Evolutionary conservation across 1,139 yeast genomes (phyloP), one percentile per base, ranked within the genome.

Genomic region (Blastobotrys indianensis): DNA sequence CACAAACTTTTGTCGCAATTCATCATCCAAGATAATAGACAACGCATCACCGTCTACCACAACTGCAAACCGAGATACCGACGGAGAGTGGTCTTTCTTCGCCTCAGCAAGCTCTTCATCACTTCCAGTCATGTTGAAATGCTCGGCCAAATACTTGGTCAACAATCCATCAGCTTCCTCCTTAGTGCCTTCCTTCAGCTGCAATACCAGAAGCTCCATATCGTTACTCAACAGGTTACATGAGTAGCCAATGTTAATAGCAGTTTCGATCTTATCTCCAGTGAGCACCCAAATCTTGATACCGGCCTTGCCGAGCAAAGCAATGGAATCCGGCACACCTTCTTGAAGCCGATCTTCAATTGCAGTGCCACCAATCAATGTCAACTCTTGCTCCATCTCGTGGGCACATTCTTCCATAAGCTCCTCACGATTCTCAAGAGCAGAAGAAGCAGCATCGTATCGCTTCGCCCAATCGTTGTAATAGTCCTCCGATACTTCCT

Each of bases 251-350:
- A 90, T 90, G 61, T 90, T 90, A 59, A 90, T 88, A 10, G 97
- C 97, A 34, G 97, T 90, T 67, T 90, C 97, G 42, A 90, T 88
- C 67, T 88, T 84, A 66, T 90, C 97, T 64, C 97, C 97, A 12
- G 97, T 90, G 49, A 90, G 73, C 38, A 90, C 97, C 97, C 97
- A 90, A 45, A 90, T 71, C 65, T 90, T 90, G 54, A 90, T 84
- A 60, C 97, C 97, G 6, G 97, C 97, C 54, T 79, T 75, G 7
- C 83, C 85, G 47, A 90, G 74, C 37, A 84, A 68, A 7, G 86
- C 82, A 64, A 90, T 90, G 4, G 97, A 76, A 56, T 86, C 95
- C 1, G 97, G 96, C 20, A 90, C 97, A 64, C 97, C 97, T 48
- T 80, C 85, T 68, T 90, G 97, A 50, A 90, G 73, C 61, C 95